Conservation (phyloP, 2,329 filamentous ascomycete species). For the Ophiostoma piceae region DNA sequence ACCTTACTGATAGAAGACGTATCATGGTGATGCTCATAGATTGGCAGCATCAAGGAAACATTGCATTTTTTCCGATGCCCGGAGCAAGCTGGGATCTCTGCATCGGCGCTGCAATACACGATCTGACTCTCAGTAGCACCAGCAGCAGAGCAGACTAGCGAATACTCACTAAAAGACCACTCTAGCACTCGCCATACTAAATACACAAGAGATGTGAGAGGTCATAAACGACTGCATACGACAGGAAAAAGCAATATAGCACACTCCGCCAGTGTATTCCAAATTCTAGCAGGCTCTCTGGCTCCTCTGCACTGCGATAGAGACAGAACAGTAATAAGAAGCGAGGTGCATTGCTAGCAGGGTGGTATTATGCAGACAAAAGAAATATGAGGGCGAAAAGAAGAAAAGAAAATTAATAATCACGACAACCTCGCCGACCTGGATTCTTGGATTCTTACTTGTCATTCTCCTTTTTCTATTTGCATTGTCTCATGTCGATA, state of each 20-base stretch:
- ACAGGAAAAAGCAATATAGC: conserved; percentile 5
- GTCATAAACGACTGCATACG: background rate
- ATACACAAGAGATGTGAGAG: conserved; percentile 2
- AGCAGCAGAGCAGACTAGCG: background rate
- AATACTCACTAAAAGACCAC: too few relatives aligned
- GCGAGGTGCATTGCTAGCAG: background rate
- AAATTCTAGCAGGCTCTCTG: background rate
- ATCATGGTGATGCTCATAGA: too few relatives aligned
- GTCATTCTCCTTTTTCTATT: background rate
- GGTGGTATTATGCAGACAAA: background rate
- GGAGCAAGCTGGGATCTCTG: background rate
- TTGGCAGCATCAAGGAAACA: too few relatives aligned
- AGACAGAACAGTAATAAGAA: background rate
- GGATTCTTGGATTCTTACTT: background rate
- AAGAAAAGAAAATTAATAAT: background rate
- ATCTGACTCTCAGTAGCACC: background rate
- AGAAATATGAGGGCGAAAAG: background rate
- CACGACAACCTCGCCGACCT: conserved; percentile 11
- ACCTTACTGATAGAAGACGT: too few relatives aligned
- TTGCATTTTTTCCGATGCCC: background rate
- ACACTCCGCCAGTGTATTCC: background rate
- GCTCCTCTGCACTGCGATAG: background rate
- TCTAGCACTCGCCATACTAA: background rate
- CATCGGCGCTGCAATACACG: background rate
- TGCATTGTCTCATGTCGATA: background rate